Percentiles rank a stretch among this genome's conserved stretches.
These are phyloP conservation scores for Kalaharituber pfeilii DNA, from an alignment of 2,329 filamentous ascomycete genomes.

Conservation along the genomic window DNA sequence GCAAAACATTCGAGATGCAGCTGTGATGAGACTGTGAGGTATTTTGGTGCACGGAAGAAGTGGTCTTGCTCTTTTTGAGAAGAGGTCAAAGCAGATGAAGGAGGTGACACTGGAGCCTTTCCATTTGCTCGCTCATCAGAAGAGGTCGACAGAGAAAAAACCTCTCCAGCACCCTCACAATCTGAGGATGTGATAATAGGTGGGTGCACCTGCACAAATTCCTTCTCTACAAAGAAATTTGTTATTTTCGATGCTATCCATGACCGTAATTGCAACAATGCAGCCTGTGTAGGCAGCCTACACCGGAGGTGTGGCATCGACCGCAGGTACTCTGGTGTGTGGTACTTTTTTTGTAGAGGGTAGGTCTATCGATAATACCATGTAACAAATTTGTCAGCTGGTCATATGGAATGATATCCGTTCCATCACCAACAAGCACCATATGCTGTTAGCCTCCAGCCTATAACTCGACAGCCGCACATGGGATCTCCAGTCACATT, in stretches of 20 bases:
- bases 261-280: conserved; percentile 67
- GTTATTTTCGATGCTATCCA: conserved; percentile 56
- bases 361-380: conserved; percentile 44
- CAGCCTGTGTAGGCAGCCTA: conserved; percentile 62
- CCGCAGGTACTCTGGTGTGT: conserved; percentile 73
- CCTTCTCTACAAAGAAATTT: conserved; percentile 52
- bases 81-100: conserved; percentile 18
- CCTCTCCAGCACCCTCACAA: conserved; percentile 90
- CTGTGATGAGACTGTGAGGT: conserved; percentile 87
- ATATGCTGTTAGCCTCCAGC: not conserved
- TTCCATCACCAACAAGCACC: not conserved
- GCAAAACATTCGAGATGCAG: conserved; percentile 85
- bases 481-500: too few relatives aligned
- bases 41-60: conserved; percentile 81
- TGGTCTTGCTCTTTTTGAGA: conserved; percentile 30
- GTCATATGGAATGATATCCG: not conserved
- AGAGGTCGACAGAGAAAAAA: conserved; percentile 52
- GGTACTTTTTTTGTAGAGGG: conserved; percentile 92
- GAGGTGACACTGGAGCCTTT: conserved; percentile 11
- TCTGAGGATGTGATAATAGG: conserved; percentile 93
- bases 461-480: not conserved
- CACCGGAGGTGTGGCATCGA: conserved; percentile 73
- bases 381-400: not conserved
- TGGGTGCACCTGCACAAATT: conserved; percentile 71
- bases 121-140: conserved; percentile 11